Base-by-base conservation (phyloP, 2,329 filamentous ascomycete genomes). In the Acrocalymma vagum region DNA sequence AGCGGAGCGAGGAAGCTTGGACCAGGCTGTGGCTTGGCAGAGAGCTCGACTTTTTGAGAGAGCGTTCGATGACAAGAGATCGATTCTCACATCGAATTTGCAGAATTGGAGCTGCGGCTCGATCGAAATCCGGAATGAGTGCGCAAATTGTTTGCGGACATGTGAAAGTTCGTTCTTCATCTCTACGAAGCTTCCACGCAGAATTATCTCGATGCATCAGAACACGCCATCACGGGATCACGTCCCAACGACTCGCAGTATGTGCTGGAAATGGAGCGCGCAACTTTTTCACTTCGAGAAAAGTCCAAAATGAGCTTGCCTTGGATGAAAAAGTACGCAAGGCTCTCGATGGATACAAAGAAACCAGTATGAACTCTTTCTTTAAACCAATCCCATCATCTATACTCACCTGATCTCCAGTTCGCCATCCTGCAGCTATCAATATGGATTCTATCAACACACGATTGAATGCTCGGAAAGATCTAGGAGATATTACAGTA, bases 401-500 rank as follows among this genome's bases (percentile, higher is more conserved):
- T 10, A 18, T 30, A 38, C 48, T 55, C 29, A 53, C 38, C 9
- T 29, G 13, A 26, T 32, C 14, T 14, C n/a, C 27, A 63, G 52
- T 53, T 23, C 42, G 33, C 16, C 23, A 42, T 17, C 36, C 33
- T 17, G 17, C 42, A 10, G 62, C 50, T 51, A 32, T 48, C 13
- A 70, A 74, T 16, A 76, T 69, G 14, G 65, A 63, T 69, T 71
- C 69, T 48, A 58, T 60, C 39, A 38, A 53, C 29, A 17, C 14
- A 24, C 10, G 9, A 2, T 42, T 11, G 22, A 41, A 34, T 25
- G 21, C 37, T 28, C 44, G 48, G 7, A 6, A 29, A 13, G 30
- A 48, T 4, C 20, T 56, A 8, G n/a, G 45, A 56, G 16, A 23
- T 52, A 15, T 43, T 30, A 75, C 76, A 0, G 66, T 88, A 1